Evolutionary conservation across 208 protist species (phyloP), one percentile per base, ranked within the genome.

Genomic region (Acanthamoeba royreba): DNA sequence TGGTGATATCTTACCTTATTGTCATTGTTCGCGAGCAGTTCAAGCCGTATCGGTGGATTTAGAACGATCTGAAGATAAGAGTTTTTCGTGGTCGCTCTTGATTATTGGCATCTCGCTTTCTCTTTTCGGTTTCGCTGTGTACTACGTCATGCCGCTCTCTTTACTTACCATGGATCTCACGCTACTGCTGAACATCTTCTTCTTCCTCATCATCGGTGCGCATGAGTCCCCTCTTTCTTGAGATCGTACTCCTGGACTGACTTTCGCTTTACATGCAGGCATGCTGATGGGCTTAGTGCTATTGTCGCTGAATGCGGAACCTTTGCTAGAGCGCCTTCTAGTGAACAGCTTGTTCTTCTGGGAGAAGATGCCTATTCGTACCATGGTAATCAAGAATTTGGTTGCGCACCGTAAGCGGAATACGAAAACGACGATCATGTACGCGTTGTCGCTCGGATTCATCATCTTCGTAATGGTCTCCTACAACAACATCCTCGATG

Each of bases 371-470:
- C 94, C 97, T 0, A 96, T 98, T 33, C 55, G 38, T 7, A 33
- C 72, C 28, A 49, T 93, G 45, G 95, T 99, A 25, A 40, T 96
- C 11, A 99, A 99, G 94, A 99, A 98, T 94, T 92, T 99, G 15
- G 93, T 97, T 3, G 96, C 98, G 47, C 98, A 99, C 74, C 97
- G 98, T 47, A 25, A 72, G 45, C 94, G 98, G 69, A 99, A 99
- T 93, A 96, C 98, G 31, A 99, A 99, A 96, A 99, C 98, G 5
- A 98, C 98, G 7, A 94, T 99, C 22, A 99, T 99, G 97, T 99
- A 99, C 94, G 93, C 98, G 1, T 90, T 99, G 0, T 96, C 97
- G 13, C 93, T 99, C 17, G 97, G 96, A 45, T 99, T 99, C 90
- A 96, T 99, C 66, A 96, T 99, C 55, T 99, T 99, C 96, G 97